Evolutionary conservation across 805 yeast genomes (phyloP).

Genomic region (Ogataea ganodermae): DNA sequence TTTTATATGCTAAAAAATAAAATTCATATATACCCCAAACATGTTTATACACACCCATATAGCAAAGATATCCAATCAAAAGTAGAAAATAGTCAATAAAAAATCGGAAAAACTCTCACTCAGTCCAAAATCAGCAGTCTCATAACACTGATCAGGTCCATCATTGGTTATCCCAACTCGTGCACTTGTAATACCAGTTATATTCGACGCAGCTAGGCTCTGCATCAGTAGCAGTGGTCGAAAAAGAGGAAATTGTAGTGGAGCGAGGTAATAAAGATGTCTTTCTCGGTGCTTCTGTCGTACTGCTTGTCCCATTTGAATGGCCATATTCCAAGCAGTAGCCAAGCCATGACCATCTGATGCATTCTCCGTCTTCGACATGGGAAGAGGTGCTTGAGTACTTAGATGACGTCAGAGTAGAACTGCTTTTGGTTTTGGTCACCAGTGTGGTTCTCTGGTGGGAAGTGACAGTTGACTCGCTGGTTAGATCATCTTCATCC

Average conservation of each 20-base stretch:
- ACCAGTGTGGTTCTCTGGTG: conserved; percentile 7
- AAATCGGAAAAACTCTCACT: too few species aligned
- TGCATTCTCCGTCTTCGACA: conserved; percentile 11
- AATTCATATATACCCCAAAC: background rate
- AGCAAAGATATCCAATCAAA: background rate
- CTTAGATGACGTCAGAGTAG: background rate
- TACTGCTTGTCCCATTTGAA: background rate
- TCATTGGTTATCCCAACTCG: conserved; percentile 13
- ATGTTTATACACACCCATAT: background rate
- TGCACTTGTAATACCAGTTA: conserved; percentile 19
- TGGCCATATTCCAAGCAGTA: conserved; percentile 25
- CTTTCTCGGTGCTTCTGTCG: conserved; percentile 1
- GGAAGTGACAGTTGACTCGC: conserved; percentile 9
- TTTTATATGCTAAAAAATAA: too few species aligned
- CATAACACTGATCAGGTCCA: too few species aligned
- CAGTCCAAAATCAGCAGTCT: too few species aligned
- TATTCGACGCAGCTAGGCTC: conserved; percentile 15
- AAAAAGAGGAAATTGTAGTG: background rate
- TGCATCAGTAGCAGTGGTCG: background rate
- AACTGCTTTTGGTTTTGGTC: conserved; percentile 5
- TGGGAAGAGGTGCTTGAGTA: conserved; percentile 1
- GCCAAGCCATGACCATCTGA: conserved; percentile 25
- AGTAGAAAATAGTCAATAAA: background rate
- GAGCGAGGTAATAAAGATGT: background rate
- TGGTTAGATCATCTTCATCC: conserved; percentile 8